A percentile compares a stretch with the other conserved stretches of the same genome.
These are phyloP conservation scores for Sanghuangporus sanghuang DNA, from an alignment of 1,284 basidiomycete genomes.

Conservation along the genomic window DNA sequence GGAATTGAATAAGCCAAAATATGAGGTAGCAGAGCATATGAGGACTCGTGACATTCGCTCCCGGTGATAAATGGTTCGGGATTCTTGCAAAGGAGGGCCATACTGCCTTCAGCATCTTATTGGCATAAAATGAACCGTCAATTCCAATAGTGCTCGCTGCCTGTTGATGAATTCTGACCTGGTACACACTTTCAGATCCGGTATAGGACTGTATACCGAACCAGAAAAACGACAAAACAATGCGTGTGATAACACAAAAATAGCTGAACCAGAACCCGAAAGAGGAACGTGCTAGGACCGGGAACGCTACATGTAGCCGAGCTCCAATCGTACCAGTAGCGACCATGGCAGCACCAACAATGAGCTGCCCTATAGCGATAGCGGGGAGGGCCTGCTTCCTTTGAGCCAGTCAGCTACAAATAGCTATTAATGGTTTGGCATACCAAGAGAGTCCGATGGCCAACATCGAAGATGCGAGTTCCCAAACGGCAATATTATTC, in stretches of 20 bases:
- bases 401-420: background rate
- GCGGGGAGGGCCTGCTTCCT: conserved; percentile 27
- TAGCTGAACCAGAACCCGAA: conserved; percentile 80
- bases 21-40: conserved; percentile 74
- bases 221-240: conserved; percentile 76
- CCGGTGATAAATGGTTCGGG: conserved; percentile 56
- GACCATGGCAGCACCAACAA: conserved; percentile 53
- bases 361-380: conserved; percentile 56
- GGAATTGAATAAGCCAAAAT: conserved; percentile 72
- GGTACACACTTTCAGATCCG: conserved; percentile 60
- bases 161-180: conserved; percentile 26
- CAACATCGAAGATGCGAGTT: conserved; percentile 56
- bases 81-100: conserved; percentile 66
- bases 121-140: background rate
- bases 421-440: background rate
- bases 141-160: background rate
- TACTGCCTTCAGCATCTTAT: conserved; percentile 68
- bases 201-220: conserved; percentile 57
- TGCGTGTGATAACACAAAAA: conserved; percentile 70
- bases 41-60: conserved; percentile 58
- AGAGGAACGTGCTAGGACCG: conserved; percentile 67
- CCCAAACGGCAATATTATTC: conserved; percentile 41
- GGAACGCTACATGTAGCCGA: conserved; percentile 63
- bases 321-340: conserved; percentile 72
- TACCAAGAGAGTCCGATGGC: conserved; percentile 62